phyloP scores from a whole-genome alignment of 2,329 filamentous ascomycete genomes.

The Fusarium cicatricum region DNA sequence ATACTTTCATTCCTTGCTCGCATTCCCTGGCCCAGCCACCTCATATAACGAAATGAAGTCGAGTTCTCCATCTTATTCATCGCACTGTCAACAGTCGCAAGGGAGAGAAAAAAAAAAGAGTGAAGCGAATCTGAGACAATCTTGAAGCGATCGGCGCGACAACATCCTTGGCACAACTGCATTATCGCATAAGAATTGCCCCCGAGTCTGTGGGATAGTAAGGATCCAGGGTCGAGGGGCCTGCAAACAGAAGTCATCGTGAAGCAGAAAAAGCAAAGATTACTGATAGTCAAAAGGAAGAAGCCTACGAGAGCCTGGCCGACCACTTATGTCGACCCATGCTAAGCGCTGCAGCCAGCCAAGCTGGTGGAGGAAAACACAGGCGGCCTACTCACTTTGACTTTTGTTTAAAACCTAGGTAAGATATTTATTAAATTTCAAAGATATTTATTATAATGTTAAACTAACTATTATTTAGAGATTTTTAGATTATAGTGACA shows the following conservation, averaged over 20 bases:
- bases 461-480: too few relatives aligned
- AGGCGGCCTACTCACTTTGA: too few relatives aligned
- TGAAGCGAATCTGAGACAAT: slow-evolving; percentile 1
- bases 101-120: not conserved
- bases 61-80: not conserved
- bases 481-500: too few relatives aligned
- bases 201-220: not conserved
- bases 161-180: not conserved
- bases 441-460: too few relatives aligned
- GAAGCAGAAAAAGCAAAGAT: not conserved
- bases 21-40: not conserved
- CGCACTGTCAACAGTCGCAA: not conserved
- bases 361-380: too few relatives aligned
- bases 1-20: slow-evolving; percentile 1
- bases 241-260: not conserved
- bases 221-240: not conserved
- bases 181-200: not conserved
- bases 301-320: too few relatives aligned
- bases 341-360: too few relatives aligned
- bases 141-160: slow-evolving; percentile 15
- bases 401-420: too few relatives aligned
- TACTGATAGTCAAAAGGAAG: too few relatives aligned
- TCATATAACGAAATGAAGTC: not conserved
- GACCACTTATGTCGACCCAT: too few relatives aligned
- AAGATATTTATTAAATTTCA: too few relatives aligned